Conservation (phyloP, 768 basidiomycete genomes). For the Sistotremastrum niveocremeum region DNA sequence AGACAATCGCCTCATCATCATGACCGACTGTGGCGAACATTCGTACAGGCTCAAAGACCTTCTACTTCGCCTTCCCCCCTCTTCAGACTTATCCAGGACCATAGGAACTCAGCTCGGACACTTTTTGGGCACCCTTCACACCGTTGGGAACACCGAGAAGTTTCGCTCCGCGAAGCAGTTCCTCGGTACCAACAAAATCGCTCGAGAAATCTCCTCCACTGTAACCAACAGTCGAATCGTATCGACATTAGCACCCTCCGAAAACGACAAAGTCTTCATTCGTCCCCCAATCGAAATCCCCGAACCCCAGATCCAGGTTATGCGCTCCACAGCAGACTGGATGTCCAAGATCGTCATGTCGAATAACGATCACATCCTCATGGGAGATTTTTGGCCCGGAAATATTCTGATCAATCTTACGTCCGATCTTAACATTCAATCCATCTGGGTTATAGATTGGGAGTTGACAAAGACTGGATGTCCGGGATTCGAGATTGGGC, state of each 20-base stretch:
- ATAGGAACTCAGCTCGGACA: constrained; percentile 41
- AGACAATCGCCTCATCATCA: constrained; percentile 37
- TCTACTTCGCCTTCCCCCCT: constrained; percentile 19
- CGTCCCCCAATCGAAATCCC: constrained; percentile 27
- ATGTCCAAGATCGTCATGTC: constrained; percentile 19
- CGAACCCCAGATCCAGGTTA: constrained; percentile 20
- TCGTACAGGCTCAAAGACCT: constrained; percentile 27
- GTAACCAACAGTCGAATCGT: too few species aligned
- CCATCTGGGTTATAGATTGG: constrained; percentile 48
- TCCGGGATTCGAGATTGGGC: constrained; percentile 45
- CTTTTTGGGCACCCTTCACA: constrained; percentile 42
- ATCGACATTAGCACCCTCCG: background rate
- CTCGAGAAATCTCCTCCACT: too few species aligned
- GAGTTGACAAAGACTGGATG: constrained; percentile 47
- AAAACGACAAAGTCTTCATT: background rate
- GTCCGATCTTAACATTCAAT: constrained; percentile 19
- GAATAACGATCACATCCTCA: constrained; percentile 22
- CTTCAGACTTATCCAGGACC: constrained; percentile 19
- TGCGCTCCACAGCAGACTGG: constrained; percentile 20
- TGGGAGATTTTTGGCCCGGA: constrained; percentile 69
- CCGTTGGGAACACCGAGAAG: constrained; percentile 27
- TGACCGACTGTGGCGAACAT: constrained; percentile 43
- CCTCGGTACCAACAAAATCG: too few species aligned
- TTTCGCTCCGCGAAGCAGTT: too few species aligned
- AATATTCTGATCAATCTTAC: constrained; percentile 39